A percentile compares a stretch with the other conserved stretches of the same genome.
These are phyloP conservation scores for Fusarium algeriense DNA, from an alignment of 2,329 filamentous ascomycete genomes.

Conservation along the genomic window DNA sequence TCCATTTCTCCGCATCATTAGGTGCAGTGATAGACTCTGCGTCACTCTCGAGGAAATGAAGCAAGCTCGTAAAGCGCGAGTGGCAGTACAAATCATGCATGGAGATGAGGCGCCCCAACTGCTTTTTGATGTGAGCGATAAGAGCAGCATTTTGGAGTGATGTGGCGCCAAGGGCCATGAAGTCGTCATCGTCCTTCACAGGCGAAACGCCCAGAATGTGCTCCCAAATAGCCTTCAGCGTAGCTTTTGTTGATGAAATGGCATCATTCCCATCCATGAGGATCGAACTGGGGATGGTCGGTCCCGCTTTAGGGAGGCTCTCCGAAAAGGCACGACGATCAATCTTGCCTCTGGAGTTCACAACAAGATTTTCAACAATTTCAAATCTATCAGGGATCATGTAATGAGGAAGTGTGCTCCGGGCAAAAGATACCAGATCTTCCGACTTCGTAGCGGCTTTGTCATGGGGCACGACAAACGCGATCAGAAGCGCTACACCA, in stretches of 20 bases:
- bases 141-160: slow-evolving; percentile 10
- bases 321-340: background rate
- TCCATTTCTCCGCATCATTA: slow-evolving; percentile 6
- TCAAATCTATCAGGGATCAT: slow-evolving; percentile 5
- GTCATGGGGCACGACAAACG: background rate
- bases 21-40: slow-evolving; percentile 1
- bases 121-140: slow-evolving; percentile 3
- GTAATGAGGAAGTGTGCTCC: background rate
- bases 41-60: background rate
- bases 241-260: background rate
- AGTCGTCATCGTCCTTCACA: background rate
- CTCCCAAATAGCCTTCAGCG: background rate
- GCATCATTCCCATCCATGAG: background rate
- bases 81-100: slow-evolving; percentile 15
- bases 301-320: background rate
- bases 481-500: background rate
- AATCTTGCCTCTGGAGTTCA: background rate
- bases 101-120: background rate
- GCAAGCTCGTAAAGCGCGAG: background rate
- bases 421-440: background rate
- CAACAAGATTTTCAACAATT: background rate
- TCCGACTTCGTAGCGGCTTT: background rate
- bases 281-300: background rate
- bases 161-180: slow-evolving; percentile 2
- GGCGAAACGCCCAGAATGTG: background rate